These are phyloP conservation scores for Yamadazyma ubonensis DNA, from an alignment of 805 yeast species.

Conservation along the genomic window DNA sequence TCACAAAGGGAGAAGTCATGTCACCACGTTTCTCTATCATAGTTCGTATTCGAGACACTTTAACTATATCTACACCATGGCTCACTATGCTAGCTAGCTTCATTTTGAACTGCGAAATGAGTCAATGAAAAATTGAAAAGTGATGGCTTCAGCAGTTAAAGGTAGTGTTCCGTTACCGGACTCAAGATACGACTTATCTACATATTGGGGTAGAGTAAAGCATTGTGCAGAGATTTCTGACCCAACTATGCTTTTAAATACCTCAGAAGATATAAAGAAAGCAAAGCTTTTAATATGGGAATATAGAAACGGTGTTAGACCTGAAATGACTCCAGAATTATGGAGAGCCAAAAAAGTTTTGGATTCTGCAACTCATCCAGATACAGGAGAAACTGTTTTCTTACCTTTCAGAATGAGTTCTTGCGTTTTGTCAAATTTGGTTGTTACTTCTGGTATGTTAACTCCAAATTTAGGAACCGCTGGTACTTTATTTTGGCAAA, in stretches of 20 bases:
- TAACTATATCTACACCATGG: slow-evolving; percentile 58
- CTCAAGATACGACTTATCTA: slow-evolving; percentile 72
- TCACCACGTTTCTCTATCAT: slow-evolving; percentile 33
- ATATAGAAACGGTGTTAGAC: slow-evolving; percentile 66
- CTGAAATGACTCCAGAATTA: slow-evolving; percentile 69
- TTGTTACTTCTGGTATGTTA: slow-evolving; percentile 96
- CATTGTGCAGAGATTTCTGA: slow-evolving; percentile 93
- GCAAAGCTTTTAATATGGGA: slow-evolving; percentile 69
- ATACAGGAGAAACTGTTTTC: slow-evolving; percentile 88
- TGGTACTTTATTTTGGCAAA: slow-evolving; percentile 97
- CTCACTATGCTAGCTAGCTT: slow-evolving; percentile 31
- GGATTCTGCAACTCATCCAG: slow-evolving; percentile 95
- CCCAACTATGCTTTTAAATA: slow-evolving; percentile 82
- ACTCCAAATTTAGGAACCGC: slow-evolving; percentile 88
- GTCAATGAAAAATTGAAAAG: neutral
- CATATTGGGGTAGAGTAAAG: slow-evolving; percentile 92
- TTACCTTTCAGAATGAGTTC: slow-evolving; percentile 97
- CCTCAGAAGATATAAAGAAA: slow-evolving; percentile 56
- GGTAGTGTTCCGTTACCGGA: slow-evolving; percentile 80
- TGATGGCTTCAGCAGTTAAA: slow-evolving; percentile 85
- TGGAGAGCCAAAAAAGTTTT: slow-evolving; percentile 87
- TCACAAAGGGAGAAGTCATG: slow-evolving; percentile 9
- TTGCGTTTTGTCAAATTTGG: slow-evolving; percentile 88
- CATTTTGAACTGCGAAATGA: slow-evolving; percentile 3
- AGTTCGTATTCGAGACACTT: slow-evolving; percentile 43